Conservation (phyloP, 768 basidiomycete species). For the Butyriboletus loyo region DNA sequence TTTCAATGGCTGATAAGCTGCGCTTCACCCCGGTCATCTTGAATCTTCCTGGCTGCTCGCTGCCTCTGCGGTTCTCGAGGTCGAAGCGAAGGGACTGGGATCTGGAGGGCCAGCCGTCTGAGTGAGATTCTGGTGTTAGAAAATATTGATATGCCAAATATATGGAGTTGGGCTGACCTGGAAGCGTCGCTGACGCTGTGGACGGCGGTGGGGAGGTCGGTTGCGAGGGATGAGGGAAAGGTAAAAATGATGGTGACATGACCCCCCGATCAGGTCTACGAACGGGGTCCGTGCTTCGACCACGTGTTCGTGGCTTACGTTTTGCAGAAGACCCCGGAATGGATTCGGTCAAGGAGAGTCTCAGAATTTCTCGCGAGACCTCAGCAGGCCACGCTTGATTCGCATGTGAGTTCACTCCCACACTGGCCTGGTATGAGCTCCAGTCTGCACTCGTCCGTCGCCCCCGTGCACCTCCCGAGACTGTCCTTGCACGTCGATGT, state of each 20-base stretch:
- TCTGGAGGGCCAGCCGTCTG: conserved; percentile 19
- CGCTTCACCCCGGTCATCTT: conserved; percentile 25
- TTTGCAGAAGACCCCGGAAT: conserved; percentile 25
- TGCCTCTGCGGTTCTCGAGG: conserved; percentile 14
- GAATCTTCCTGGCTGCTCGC: conserved; percentile 4
- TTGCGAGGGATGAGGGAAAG: conserved; percentile 29
- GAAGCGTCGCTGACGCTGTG: conserved; percentile 26
- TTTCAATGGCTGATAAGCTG: conserved; percentile 23
- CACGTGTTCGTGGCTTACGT: conserved; percentile 20
- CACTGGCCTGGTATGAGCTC: conserved; percentile 47
- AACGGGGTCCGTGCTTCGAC: conserved; percentile 13
- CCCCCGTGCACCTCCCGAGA: conserved; percentile 35
- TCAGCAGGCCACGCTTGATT: conserved; percentile 55
- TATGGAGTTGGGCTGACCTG: conserved; percentile 13
- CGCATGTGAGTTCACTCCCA: conserved; percentile 24
- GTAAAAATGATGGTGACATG: conserved; percentile 28
- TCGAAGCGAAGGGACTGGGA: conserved; percentile 23
- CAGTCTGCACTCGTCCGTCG: conserved; percentile 59
- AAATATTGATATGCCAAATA: background rate
- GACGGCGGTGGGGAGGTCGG: conserved; percentile 14
- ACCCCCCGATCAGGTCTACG: conserved; percentile 14
- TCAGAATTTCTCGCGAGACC: conserved; percentile 54
- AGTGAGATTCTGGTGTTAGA: background rate
- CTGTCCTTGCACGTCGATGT: conserved; percentile 24
- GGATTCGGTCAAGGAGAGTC: conserved; percentile 38